Percentiles rank a stretch among this genome's conserved stretches.
phyloP scores from a whole-genome alignment of 495 filamentous ascomycete genomes.

The Penicillium macrosclerotiorum region DNA sequence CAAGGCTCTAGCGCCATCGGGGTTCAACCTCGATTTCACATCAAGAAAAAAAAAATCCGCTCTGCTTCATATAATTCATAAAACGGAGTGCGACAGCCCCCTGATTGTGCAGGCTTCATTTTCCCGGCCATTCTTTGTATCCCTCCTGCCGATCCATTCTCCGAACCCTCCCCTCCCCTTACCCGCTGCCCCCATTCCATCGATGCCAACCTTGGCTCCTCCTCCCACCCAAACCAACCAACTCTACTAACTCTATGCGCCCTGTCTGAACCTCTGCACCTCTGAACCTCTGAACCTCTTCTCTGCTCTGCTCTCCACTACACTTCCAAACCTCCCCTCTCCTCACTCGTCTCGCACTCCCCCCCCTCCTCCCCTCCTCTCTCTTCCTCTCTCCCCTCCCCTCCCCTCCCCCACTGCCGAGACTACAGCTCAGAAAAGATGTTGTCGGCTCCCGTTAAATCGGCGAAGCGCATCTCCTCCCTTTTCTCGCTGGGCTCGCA shows the following conservation, averaged over 20 bases:
- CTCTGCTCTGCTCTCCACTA: slow-evolving; percentile 1
- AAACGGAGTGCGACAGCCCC: slow-evolving; percentile 4
- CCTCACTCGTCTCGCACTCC: slow-evolving; percentile 1
- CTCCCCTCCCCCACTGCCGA: slow-evolving; percentile 4
- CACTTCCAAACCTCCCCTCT: too few species aligned
- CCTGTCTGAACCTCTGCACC: too few species aligned
- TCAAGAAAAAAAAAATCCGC: too few species aligned
- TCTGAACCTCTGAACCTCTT: background rate
- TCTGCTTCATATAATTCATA: too few species aligned
- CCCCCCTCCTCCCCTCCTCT: slow-evolving; percentile 9
- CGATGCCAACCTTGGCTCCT: slow-evolving; percentile 8
- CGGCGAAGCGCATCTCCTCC: slow-evolving; percentile 50
- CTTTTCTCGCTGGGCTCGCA: slow-evolving; percentile 44
- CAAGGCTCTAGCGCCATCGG: too few species aligned
- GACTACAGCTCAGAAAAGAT: slow-evolving; percentile 33
- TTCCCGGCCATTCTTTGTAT: slow-evolving; percentile 34
- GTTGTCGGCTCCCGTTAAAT: slow-evolving; percentile 49
- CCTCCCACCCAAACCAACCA: too few species aligned
- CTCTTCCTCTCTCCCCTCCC: slow-evolving; percentile 4
- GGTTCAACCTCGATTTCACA: too few species aligned
- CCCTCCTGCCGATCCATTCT: slow-evolving; percentile 50
- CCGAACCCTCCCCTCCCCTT: slow-evolving; percentile 13
- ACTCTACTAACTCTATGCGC: too few species aligned
- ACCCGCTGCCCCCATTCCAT: slow-evolving; percentile 12
- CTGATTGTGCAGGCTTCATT: slow-evolving; percentile 3